These are phyloP conservation scores for Henningerozyma blattae DNA, from an alignment of 805 yeast species.

Conservation along the genomic window DNA sequence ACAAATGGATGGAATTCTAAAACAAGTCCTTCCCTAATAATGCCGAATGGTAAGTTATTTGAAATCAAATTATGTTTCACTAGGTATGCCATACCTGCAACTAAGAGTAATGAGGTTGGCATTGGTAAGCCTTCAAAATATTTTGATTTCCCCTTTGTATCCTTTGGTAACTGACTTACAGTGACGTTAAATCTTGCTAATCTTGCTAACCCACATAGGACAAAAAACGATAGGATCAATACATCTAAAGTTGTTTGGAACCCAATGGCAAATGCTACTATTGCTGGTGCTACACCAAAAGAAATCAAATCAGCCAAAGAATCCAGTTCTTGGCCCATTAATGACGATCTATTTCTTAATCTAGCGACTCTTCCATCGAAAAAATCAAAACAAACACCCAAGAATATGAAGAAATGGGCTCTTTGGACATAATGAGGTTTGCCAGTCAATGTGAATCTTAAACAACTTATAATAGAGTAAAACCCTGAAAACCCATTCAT, in stretches of 20 bases:
- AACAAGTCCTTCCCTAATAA: conserved; percentile 38
- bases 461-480: conserved; percentile 76
- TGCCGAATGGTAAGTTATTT: conserved; percentile 55
- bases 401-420: conserved; percentile 79
- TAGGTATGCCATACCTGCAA: conserved; percentile 56
- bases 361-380: conserved; percentile 97
- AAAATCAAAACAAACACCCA: conserved; percentile 91
- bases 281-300: conserved; percentile 92
- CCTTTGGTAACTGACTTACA: conserved; percentile 86
- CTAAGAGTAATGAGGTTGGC: conserved; percentile 75
- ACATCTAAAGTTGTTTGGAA: conserved; percentile 76
- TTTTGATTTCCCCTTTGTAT: conserved; percentile 71
- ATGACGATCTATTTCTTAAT: conserved; percentile 77
- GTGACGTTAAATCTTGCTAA: conserved; percentile 94
- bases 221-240: conserved; percentile 66
- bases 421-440: conserved; percentile 64
- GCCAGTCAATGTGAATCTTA: conserved; percentile 65
- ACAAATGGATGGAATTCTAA: conserved; percentile 69
- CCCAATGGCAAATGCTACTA: conserved; percentile 85
- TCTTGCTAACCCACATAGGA: conserved; percentile 85
- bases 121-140: conserved; percentile 96
- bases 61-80: conserved; percentile 40
- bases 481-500: conserved; percentile 92
- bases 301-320: conserved; percentile 91
- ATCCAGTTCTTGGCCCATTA: conserved; percentile 96